Percentiles rank a stretch among this genome's conserved stretches.
Conservation (phyloP, 1,284 basidiomycete species). For the Papiliotrema nemorosa region DNA sequence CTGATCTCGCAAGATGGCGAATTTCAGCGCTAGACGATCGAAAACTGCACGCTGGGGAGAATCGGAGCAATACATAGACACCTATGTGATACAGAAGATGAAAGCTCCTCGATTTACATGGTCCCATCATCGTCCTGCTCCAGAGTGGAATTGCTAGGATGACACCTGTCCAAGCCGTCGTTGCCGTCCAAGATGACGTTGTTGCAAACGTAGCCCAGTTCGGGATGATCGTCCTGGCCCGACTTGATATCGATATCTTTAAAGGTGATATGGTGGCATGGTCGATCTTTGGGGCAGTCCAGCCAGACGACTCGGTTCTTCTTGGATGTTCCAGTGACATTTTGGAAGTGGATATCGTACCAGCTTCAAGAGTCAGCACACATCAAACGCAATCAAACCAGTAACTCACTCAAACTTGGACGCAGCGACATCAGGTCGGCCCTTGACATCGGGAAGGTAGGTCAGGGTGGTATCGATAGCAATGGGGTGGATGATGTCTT, state of each 20-base stretch:
- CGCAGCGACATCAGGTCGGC: slow-evolving; percentile 1
- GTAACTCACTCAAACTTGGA: slow-evolving; percentile 14
- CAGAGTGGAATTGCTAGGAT: slow-evolving; percentile 25
- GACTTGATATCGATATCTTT: slow-evolving; percentile 16
- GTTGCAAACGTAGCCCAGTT: slow-evolving; percentile 27
- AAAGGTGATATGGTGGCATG: slow-evolving; percentile 22
- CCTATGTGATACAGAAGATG: too few relatives aligned
- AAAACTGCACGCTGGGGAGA: too few relatives aligned
- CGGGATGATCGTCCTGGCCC: slow-evolving; percentile 18
- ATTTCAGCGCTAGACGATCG: too few relatives aligned
- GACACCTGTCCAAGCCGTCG: slow-evolving; percentile 17
- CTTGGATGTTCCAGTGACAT: slow-evolving; percentile 14
- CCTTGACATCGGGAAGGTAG: slow-evolving; percentile 11
- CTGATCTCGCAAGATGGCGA: too few relatives aligned
- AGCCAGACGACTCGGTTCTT: slow-evolving; percentile 22
- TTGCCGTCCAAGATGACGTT: slow-evolving; percentile 14
- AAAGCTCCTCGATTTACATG: slow-evolving; percentile 1
- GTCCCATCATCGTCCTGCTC: slow-evolving; percentile 25
- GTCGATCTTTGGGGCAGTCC: slow-evolving; percentile 22
- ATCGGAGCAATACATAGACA: too few relatives aligned
- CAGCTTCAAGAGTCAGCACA: background rate
- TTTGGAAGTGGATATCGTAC: slow-evolving; percentile 21
- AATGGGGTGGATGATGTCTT: slow-evolving; percentile 20
- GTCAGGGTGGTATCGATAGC: slow-evolving; percentile 16
- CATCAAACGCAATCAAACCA: background rate